Conservation (phyloP, 2,329 filamentous ascomycete species). For the Boeremia exigua region DNA sequence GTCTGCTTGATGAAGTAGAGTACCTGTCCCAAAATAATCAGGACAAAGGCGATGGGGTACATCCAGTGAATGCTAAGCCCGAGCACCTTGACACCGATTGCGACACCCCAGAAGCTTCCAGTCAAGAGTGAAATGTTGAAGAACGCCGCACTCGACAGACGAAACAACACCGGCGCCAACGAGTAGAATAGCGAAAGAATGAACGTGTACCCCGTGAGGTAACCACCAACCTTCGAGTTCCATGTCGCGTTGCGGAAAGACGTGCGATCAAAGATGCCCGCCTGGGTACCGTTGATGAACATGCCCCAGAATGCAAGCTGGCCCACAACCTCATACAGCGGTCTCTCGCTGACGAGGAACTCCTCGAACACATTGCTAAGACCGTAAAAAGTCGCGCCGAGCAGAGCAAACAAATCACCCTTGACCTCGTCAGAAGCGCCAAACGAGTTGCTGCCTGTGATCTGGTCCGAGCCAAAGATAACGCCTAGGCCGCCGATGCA, state of each 20-base stretch:
- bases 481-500: slow-evolving; percentile 91
- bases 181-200: slow-evolving; percentile 86
- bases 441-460: slow-evolving; percentile 76
- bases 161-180: slow-evolving; percentile 83
- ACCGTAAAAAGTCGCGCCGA: slow-evolving; percentile 91
- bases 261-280: slow-evolving; percentile 85
- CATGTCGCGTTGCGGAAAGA: slow-evolving; percentile 64
- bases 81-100: slow-evolving; percentile 89
- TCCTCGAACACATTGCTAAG: slow-evolving; percentile 91
- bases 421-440: slow-evolving; percentile 75
- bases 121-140: slow-evolving; percentile 96
- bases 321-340: slow-evolving; percentile 90
- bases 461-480: slow-evolving; percentile 84
- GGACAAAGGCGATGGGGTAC: slow-evolving; percentile 94
- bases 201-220: slow-evolving; percentile 88
- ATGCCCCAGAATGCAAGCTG: slow-evolving; percentile 89
- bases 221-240: slow-evolving; percentile 69
- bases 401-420: slow-evolving; percentile 88
- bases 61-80: slow-evolving; percentile 80
- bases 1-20: slow-evolving; percentile 87
- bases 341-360: slow-evolving; percentile 85
- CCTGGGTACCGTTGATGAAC: slow-evolving; percentile 89
- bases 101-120: slow-evolving; percentile 95
- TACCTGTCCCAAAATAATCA: slow-evolving; percentile 85
- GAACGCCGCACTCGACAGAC: slow-evolving; percentile 89